Evolutionary conservation across 306 rosid genomes (phyloP).

Genomic region (Argentina anserina): DNA sequence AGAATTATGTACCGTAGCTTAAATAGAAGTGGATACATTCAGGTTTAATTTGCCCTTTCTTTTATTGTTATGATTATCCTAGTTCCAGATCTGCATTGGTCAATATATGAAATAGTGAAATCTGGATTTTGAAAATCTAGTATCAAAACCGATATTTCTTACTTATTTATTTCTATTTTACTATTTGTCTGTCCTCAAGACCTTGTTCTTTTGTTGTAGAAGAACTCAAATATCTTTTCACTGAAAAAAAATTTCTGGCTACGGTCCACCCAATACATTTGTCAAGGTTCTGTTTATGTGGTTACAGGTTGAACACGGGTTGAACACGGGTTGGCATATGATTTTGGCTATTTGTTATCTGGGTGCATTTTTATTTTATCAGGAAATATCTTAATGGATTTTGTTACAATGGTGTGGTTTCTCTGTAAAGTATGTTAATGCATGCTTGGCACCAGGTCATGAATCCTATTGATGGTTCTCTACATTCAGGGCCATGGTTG

Average conservation of each 20-base stretch:
- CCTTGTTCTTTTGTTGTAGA: background rate
- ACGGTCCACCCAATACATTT: background rate
- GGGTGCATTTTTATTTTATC: background rate
- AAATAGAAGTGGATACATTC: background rate
- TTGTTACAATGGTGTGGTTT: background rate
- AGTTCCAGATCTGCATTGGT: background rate
- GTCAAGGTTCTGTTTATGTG: background rate
- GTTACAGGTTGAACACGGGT: background rate
- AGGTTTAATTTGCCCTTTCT: background rate
- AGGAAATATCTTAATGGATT: background rate
- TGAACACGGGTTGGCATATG: background rate
- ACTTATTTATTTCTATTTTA: too few relatives aligned
- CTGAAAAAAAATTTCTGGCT: too few relatives aligned
- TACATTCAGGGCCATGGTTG: conserved; percentile 43
- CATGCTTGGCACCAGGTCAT: background rate
- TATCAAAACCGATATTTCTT: too few relatives aligned
- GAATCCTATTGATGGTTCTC: conserved; percentile 33
- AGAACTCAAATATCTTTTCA: background rate
- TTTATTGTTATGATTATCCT: background rate
- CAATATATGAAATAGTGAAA: too few relatives aligned
- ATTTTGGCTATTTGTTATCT: background rate
- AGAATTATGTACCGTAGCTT: conserved; percentile 5
- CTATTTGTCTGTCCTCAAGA: background rate
- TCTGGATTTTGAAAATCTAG: too few relatives aligned
- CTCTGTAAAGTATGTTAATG: background rate